phyloP scores from a whole-genome alignment of 78 protist species.

The Dictyostelium capitatum region DNA sequence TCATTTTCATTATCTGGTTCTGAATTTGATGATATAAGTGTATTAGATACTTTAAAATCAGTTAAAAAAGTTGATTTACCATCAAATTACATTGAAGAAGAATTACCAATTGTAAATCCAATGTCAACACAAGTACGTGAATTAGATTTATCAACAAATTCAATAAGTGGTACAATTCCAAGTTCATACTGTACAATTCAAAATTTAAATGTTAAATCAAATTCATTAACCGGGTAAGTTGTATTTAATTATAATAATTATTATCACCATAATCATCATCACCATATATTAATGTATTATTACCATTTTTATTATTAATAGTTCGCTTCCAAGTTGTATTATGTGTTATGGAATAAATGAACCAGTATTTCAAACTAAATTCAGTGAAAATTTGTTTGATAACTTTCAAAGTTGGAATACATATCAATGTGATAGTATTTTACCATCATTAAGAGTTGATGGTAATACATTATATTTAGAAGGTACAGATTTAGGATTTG shows the following conservation, averaged over 20 bases:
- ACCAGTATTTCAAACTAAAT: no score
- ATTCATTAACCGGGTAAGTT: neutral
- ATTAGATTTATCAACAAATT: neutral
- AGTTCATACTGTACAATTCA: neutral
- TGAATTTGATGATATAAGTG: no score
- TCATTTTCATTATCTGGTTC: no score
- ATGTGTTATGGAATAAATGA: neutral
- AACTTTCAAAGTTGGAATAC: no score
- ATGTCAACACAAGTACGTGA: no score
- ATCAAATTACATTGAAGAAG: no score
- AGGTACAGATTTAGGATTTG: slow-evolving; percentile 14
- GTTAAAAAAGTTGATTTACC: no score
- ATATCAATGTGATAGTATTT: neutral
- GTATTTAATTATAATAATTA: neutral
- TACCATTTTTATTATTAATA: neutral
- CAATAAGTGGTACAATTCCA: neutral
- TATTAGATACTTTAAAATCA: no score
- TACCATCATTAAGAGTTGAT: neutral
- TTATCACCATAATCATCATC: no score
- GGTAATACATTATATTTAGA: neutral
- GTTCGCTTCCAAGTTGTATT: neutral
- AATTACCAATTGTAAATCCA: no score
- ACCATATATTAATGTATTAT: neutral
- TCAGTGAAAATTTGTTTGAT: no score
- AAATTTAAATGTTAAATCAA: neutral